Conservation (phyloP, 1,284 basidiomycete genomes). For the Apiotrichum mycotoxinovorans region DNA sequence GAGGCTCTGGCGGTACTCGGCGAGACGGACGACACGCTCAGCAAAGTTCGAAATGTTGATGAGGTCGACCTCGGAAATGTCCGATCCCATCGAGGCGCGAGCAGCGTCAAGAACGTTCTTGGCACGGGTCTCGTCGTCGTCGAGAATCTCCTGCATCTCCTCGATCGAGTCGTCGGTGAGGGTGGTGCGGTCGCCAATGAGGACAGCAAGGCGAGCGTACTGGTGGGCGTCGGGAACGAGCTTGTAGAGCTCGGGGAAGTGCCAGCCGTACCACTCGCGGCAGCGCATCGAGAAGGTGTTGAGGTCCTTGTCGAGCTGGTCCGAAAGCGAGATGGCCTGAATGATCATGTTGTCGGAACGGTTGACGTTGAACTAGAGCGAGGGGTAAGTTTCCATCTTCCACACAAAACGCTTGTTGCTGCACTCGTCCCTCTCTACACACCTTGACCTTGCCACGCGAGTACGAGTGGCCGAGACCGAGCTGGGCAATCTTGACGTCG, state of each 20-base stretch:
- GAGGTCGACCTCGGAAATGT: constrained; percentile 90
- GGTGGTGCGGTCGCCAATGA: constrained; percentile 80
- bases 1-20: constrained; percentile 90
- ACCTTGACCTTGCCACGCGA: constrained; percentile 93
- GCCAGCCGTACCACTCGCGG: constrained; percentile 99
- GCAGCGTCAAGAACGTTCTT: constrained; percentile 94
- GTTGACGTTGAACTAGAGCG: constrained; percentile 88
- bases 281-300: constrained; percentile 99
- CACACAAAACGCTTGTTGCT: background rate
- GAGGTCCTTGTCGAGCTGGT: constrained; percentile 99
- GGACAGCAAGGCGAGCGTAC: constrained; percentile 82
- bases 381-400: constrained; percentile 7
- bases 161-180: constrained; percentile 64
- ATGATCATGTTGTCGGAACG: constrained; percentile 99
- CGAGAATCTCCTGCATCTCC: constrained; percentile 76
- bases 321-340: constrained; percentile 95
- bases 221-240: constrained; percentile 93
- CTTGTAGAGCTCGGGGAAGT: constrained; percentile 95
- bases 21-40: constrained; percentile 81
- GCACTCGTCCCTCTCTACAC: too few species aligned
- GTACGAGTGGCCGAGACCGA: constrained; percentile 96
- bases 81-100: constrained; percentile 90
- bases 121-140: constrained; percentile 80
- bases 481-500: constrained; percentile 88
- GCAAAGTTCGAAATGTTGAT: constrained; percentile 95